Evolutionary conservation across 768 basidiomycete genomes (phyloP).

Genomic region (Auricularia sp.): DNA sequence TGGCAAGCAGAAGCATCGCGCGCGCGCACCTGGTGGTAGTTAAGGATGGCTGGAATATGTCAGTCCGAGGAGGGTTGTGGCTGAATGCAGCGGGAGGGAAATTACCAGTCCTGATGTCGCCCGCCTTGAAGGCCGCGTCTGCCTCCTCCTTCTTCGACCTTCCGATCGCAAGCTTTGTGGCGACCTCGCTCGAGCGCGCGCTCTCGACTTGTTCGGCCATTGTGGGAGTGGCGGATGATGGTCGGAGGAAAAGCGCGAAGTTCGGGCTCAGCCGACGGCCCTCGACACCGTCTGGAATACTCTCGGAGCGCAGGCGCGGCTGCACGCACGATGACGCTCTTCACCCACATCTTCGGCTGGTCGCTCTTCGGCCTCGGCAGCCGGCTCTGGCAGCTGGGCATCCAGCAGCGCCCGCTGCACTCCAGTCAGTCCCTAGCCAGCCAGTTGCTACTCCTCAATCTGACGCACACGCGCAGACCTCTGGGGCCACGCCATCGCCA

Average conservation of each 20-base stretch:
- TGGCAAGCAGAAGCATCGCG: background rate
- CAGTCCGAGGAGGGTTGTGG: background rate
- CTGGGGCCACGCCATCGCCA: slow-evolving; percentile 57
- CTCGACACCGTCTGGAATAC: background rate
- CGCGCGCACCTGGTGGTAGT: slow-evolving; percentile 56
- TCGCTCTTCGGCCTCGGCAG: slow-evolving; percentile 74
- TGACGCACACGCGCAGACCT: slow-evolving; percentile 39
- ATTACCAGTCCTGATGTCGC: slow-evolving; percentile 48
- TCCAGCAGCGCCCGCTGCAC: slow-evolving; percentile 70
- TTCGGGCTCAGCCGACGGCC: background rate
- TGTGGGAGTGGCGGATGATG: background rate
- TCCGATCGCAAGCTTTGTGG: slow-evolving; percentile 47
- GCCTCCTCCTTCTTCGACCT: slow-evolving; percentile 56
- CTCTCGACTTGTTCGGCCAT: background rate
- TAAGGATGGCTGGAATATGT: slow-evolving; percentile 42
- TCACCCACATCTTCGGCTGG: slow-evolving; percentile 65
- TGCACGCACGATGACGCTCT: slow-evolving; percentile 40
- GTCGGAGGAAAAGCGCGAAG: background rate
- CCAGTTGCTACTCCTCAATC: background rate
- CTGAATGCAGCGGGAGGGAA: background rate
- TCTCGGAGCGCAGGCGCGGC: background rate
- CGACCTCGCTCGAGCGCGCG: slow-evolving; percentile 9
- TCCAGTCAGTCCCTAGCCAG: slow-evolving; percentile 46
- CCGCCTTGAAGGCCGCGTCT: slow-evolving; percentile 61
- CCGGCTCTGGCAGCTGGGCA: slow-evolving; percentile 77